Conservation (phyloP, 1,284 basidiomycete genomes). For the Mixia osmundae region DNA sequence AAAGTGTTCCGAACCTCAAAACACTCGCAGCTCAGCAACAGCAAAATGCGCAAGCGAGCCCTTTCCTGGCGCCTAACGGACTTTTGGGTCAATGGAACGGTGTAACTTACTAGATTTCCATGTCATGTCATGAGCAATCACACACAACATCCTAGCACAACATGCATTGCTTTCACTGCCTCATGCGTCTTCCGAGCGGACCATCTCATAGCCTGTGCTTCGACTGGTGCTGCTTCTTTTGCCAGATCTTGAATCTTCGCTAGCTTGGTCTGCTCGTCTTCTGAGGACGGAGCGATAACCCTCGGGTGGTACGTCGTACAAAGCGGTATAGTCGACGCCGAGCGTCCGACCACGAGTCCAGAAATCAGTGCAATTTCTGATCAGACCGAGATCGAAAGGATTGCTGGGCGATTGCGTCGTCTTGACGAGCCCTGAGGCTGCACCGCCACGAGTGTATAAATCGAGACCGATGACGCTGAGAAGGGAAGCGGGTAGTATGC, state of each 20-base stretch:
- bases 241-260: slow-evolving; percentile 1
- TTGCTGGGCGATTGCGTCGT: slow-evolving; percentile 37
- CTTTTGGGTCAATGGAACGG: too few relatives aligned
- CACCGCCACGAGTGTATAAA: slow-evolving; percentile 71
- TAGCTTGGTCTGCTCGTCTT: slow-evolving; percentile 1
- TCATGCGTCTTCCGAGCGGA: too few relatives aligned
- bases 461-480: slow-evolving; percentile 79
- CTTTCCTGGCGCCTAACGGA: too few relatives aligned
- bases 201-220: slow-evolving; percentile 1
- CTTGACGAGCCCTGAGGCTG: slow-evolving; percentile 45
- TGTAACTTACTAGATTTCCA: too few relatives aligned
- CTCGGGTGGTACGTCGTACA: slow-evolving; percentile 73
- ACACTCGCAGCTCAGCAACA: too few relatives aligned
- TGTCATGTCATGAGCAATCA: too few relatives aligned
- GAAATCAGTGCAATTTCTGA: slow-evolving; percentile 82
- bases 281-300: slow-evolving; percentile 26
- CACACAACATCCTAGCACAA: too few relatives aligned
- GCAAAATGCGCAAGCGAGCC: too few relatives aligned
- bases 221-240: background rate
- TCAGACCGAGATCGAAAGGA: slow-evolving; percentile 70
- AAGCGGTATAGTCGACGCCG: slow-evolving; percentile 62
- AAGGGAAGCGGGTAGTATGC: slow-evolving; percentile 33
- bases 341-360: slow-evolving; percentile 67
- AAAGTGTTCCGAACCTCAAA: too few relatives aligned
- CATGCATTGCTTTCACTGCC: too few relatives aligned